Base-by-base conservation (phyloP, 2,329 filamentous ascomycete genomes). In the Diaporthe aspalathi region DNA sequence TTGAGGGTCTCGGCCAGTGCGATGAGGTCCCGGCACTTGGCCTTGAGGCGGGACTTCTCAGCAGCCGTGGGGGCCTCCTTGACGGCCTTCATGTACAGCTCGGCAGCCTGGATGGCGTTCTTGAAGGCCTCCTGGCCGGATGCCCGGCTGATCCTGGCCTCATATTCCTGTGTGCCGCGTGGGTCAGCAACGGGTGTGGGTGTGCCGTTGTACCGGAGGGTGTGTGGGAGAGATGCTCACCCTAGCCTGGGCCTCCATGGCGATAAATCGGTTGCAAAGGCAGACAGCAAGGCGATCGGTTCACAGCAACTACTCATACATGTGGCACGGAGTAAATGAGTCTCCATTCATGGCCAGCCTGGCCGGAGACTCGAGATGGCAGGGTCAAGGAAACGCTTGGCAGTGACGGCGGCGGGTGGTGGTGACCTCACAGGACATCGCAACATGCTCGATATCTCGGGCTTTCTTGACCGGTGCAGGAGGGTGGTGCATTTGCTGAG, bases 21-120 rank as follows among this genome's bases (percentile, higher is more conserved):
- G 73, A 97, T 87, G 63, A 97, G 84, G 65, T 91, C 87, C 76
- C 90, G 87, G 80, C 91, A 93, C 82, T 92, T 93, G 60, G 85
- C 81, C 74, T 90, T 89, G 63, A 97, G 82, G n/a, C 88, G 87
- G 52, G 84, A 83, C 75, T 90, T 93, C 70, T 97, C 92, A 5
- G 82, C 80, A n/a, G 88, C 82, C 66, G 83, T 85, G n/a, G 84
- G 81, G 7, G 91, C 87, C 72, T 93, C 84, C 72, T 85, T 86
- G 67, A 93, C 84, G 2, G 93, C 93, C 77, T 89, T 89, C 90
- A 98, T 93, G 76, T 96, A 95, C 65, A 92, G 84, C 79, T 98
- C 94, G 27, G 91, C 92, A 5, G 93, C 93, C 74, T 87, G 84
- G 77, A 97, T 94, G 63, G 94, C 91, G 79, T 93, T 88, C 66